These are phyloP conservation scores for Chaetomium sp. DNA, from an alignment of 2,329 filamentous ascomycete genomes.

Conservation along the genomic window DNA sequence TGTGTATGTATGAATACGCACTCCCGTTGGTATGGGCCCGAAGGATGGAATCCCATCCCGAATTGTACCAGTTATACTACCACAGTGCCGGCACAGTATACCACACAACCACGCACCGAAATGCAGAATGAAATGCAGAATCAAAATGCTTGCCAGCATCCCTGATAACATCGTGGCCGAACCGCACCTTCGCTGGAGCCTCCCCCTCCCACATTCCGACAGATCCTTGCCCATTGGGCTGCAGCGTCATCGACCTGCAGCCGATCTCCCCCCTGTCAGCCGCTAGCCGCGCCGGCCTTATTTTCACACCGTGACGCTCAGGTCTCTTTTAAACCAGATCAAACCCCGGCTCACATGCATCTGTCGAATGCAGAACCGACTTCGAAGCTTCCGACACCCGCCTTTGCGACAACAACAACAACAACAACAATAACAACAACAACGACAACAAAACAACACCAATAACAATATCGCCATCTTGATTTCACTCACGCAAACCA, in stretches of 20 bases:
- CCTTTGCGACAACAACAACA: neutral
- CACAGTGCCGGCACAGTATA: neutral
- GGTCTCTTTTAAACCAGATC: slow-evolving; percentile 14
- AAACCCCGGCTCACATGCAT: slow-evolving; percentile 13
- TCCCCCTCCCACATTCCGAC: slow-evolving; percentile 36
- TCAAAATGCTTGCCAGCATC: neutral
- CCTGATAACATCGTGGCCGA: slow-evolving; percentile 6
- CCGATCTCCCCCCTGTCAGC: slow-evolving; percentile 33
- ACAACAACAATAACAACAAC: neutral
- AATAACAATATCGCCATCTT: neutral
- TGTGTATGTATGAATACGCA: neutral
- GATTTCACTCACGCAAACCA: neutral
- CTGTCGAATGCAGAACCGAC: neutral
- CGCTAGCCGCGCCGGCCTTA: slow-evolving; percentile 31
- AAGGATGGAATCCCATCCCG: neutral
- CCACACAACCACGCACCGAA: neutral
- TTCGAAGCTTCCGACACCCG: neutral
- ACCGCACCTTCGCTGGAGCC: slow-evolving; percentile 5
- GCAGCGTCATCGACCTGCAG: slow-evolving; percentile 39
- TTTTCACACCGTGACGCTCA: slow-evolving; percentile 11
- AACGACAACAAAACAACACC: neutral
- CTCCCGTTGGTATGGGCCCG: neutral
- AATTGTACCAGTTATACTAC: neutral
- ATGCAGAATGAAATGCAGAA: neutral
- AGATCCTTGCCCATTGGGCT: slow-evolving; percentile 30